Base-by-base conservation (phyloP, 2,329 filamentous ascomycete species). In the Microascus cirrosus region DNA sequence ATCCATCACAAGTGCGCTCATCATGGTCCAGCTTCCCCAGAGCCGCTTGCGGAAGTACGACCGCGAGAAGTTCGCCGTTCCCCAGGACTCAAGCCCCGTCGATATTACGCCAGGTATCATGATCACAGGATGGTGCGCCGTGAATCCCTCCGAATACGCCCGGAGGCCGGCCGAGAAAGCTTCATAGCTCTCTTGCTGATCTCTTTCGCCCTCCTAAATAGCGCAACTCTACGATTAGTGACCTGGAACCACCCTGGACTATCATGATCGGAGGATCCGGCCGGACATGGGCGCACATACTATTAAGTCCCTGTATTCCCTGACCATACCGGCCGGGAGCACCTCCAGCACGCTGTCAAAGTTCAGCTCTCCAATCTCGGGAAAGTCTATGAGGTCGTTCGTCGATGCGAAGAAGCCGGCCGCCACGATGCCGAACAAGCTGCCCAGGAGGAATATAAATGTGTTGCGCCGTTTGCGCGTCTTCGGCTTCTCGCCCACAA, bases 21-120 rank as follows among this genome's bases (percentile, higher is more conserved):
- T 96, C 94, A 99, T 99, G 62, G 84, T 95, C 94, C 95, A 99
- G 64, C 90, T 96, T 4, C 94, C 94, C 94, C 94, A 99, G 55
- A 99, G 74, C 57, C 94, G 80, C 74, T 95, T 96, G 61, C 94
- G 81, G 71, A 99, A 99, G 72, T 97, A 99, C 60, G 87, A 88
- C 39, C 90, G 82, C 8, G 92, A 96, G 50, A 79, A 77, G 67
- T 92, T 89, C 55, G 88, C 85, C 0, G 94, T 97, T 3, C 93
- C 90, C 94, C 94, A 99, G 54, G 90, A 96, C 72, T 99, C 94
- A 25, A 99, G 80, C 1, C 94, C 94, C 0, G 94, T 97, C 0
- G 94, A 97, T 64, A 99, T 99, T 60, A 99, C 94, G 4, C 94
- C 94, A 0, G 94, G 94, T 11, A 99, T 85, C 93, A 99, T 97